Conservation (phyloP, 371 early-diverging fungal genomes). For the Batkoa obscura region DNA sequence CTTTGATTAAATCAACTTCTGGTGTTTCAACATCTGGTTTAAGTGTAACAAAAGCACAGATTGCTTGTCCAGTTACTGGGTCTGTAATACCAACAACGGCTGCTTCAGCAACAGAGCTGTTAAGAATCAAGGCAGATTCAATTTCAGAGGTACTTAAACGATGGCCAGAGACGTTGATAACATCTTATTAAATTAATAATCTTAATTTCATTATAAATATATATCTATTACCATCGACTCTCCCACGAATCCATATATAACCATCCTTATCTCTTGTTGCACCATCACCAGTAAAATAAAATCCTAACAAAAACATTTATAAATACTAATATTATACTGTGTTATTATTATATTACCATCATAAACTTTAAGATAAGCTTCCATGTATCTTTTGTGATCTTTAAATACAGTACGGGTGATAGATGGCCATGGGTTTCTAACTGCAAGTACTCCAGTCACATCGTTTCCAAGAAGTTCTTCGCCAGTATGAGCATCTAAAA, state of each 20-base stretch:
- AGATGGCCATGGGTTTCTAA: constrained; percentile 84
- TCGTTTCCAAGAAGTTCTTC: constrained; percentile 48
- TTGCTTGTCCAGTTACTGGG: constrained; percentile 79
- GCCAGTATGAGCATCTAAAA: constrained; percentile 66
- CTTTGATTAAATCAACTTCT: constrained; percentile 28
- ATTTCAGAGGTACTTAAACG: constrained; percentile 92
- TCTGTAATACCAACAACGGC: constrained; percentile 89
- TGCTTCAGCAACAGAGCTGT: constrained; percentile 77
- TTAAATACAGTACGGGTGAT: constrained; percentile 86
- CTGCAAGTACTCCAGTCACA: constrained; percentile 81
- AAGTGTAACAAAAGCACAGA: constrained; percentile 49
- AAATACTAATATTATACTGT: too few species aligned
- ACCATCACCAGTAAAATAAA: constrained; percentile 83
- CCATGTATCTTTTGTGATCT: constrained; percentile 73
- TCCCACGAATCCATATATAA: constrained; percentile 87
- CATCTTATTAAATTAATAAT: too few species aligned
- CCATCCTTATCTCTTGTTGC: constrained; percentile 78
- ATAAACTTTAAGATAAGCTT: constrained; percentile 79
- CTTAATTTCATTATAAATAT: too few species aligned
- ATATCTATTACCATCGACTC: too few species aligned
- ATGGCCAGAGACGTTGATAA: constrained; percentile 96
- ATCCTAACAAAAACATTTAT: too few species aligned
- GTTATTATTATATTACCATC: too few species aligned
- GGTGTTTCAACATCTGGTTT: constrained; percentile 33
- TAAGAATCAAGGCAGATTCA: constrained; percentile 66